These are phyloP conservation scores for Isoetes taiwanensis DNA, from an alignment of 75 land plant genomes.

Conservation along the genomic window DNA sequence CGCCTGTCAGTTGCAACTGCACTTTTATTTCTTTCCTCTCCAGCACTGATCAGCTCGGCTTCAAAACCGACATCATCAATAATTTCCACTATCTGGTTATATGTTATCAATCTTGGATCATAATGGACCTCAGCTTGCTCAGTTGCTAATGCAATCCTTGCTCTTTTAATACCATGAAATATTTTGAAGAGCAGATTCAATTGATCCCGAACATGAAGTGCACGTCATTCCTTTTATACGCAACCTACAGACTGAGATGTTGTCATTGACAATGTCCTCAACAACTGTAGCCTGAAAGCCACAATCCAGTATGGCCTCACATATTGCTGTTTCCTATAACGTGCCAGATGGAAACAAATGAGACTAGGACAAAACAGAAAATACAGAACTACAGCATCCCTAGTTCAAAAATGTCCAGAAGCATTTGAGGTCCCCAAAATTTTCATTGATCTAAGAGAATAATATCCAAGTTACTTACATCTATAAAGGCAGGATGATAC, in stretches of 20 bases:
- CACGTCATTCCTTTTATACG: conserved; percentile 65
- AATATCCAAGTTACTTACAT: no score
- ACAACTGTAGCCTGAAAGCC: conserved; percentile 46
- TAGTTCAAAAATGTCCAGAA: no score
- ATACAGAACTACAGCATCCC: no score
- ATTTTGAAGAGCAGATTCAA: conserved; percentile 42
- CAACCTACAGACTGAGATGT: conserved; percentile 32
- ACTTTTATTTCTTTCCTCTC: conserved; percentile 43
- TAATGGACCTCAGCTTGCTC: conserved; percentile 66
- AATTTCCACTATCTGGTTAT: conserved; percentile 25
- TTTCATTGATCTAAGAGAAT: no score
- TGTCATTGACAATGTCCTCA: conserved; percentile 14
- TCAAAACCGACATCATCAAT: conserved; percentile 60
- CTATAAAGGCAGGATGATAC: conserved; percentile 41
- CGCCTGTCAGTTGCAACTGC: conserved; percentile 40
- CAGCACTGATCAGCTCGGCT: conserved; percentile 44
- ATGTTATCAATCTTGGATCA: conserved; percentile 37
- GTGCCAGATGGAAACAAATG: no score
- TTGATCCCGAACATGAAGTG: conserved; percentile 54
- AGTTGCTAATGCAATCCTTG: conserved; percentile 53
- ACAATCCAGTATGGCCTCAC: conserved; percentile 57
- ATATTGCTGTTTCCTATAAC: conserved; percentile 47
- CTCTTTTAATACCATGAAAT: conserved; percentile 38
- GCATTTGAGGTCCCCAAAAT: no score
- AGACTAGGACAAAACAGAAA: no score